Conservation (phyloP, 73 alveolate genomes). For the Durusdinium trenchii region DNA sequence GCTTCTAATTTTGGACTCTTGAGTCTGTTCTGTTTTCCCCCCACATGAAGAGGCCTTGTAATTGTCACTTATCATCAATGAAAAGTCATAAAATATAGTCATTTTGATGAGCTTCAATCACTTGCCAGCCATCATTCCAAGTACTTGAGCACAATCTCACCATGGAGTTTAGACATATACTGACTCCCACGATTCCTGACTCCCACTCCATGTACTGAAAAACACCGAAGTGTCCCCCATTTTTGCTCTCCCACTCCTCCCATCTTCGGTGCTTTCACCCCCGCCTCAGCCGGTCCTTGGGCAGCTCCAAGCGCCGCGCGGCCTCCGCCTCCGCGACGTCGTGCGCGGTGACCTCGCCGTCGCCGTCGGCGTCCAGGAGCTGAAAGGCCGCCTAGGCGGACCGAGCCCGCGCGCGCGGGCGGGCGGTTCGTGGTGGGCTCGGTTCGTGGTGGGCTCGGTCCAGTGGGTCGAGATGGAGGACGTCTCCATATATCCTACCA, state of each 20-base stretch:
- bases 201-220: too few species aligned
- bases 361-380: slow-evolving; percentile 45
- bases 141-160: too few species aligned
- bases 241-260: too few species aligned
- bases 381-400: slow-evolving; percentile 31
- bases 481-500: neutral
- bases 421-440: neutral
- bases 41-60: too few species aligned
- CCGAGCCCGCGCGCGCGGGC: too few species aligned
- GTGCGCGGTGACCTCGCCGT: slow-evolving; percentile 64
- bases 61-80: too few species aligned
- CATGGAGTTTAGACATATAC: too few species aligned
- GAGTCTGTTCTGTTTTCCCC: neutral
- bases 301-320: neutral
- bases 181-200: too few species aligned
- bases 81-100: neutral
- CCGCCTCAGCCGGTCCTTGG: slow-evolving; percentile 51
- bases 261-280: neutral
- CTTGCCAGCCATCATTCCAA: too few species aligned
- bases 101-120: neutral
- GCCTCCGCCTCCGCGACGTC: slow-evolving; percentile 36
- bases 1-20: too few species aligned
- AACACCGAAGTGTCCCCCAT: too few species aligned
- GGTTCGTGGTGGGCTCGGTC: neutral
- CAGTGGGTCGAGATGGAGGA: neutral